These are phyloP conservation scores for Priceomyces fermenticarens DNA, from an alignment of 805 yeast species.

Conservation along the genomic window DNA sequence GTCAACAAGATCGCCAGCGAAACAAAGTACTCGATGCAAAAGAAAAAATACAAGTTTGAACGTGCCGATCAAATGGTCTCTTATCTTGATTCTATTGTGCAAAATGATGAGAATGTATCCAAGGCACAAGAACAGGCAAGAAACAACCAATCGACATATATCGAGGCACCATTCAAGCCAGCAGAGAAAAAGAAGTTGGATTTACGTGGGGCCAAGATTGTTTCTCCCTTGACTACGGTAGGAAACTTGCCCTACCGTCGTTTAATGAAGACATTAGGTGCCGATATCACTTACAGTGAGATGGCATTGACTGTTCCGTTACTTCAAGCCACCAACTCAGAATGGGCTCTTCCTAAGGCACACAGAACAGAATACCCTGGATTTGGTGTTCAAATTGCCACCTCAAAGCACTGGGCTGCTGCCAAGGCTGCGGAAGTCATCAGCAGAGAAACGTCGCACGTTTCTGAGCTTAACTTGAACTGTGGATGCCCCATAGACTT, in stretches of 20 bases:
- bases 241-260: constrained; percentile 96
- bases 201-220: constrained; percentile 71
- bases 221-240: constrained; percentile 95
- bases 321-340: constrained; percentile 86
- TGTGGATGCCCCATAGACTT: constrained; percentile 98
- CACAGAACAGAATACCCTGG: constrained; percentile 80
- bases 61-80: constrained; percentile 56
- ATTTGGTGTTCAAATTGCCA: constrained; percentile 91
- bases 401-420: constrained; percentile 91
- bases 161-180: constrained; percentile 74
- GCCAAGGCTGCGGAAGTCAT: constrained; percentile 87
- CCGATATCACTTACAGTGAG: constrained; percentile 90
- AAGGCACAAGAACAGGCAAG: constrained; percentile 30
- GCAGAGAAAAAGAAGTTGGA: constrained; percentile 79
- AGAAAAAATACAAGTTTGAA: constrained; percentile 59
- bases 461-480: constrained; percentile 86
- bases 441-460: constrained; percentile 51
- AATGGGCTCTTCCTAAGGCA: constrained; percentile 96
- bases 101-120: constrained; percentile 36
- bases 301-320: constrained; percentile 90
- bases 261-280: constrained; percentile 85
- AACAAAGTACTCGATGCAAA: constrained; percentile 48
- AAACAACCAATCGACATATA: constrained; percentile 47
- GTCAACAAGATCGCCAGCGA: constrained; percentile 57
- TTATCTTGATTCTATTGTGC: constrained; percentile 61